Conservation (phyloP, 805 yeast species). For the Cyberlindnera samutprakarnensis region DNA sequence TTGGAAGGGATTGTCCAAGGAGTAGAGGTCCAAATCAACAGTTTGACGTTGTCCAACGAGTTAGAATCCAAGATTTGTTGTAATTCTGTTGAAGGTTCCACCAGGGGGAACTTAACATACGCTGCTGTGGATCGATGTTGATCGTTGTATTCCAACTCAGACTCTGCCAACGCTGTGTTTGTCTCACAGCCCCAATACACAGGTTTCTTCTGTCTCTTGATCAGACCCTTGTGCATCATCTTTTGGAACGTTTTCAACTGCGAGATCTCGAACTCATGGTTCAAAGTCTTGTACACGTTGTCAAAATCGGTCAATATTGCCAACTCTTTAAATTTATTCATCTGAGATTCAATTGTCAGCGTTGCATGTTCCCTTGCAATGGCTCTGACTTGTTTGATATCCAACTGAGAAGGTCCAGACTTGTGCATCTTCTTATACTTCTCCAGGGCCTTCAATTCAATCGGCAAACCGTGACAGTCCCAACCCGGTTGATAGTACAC, state of each 20-base stretch:
- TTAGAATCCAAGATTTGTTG: conserved; percentile 3
- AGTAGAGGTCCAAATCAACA: conserved; percentile 92
- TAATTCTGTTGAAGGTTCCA: conserved; percentile 19
- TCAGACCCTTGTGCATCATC: conserved; percentile 57
- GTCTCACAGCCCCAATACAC: conserved; percentile 98
- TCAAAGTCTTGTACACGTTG: conserved; percentile 65
- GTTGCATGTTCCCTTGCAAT: conserved; percentile 64
- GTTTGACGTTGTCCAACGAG: conserved; percentile 17
- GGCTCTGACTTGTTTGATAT: conserved; percentile 51
- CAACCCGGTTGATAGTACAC: conserved; percentile 87
- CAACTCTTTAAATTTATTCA: conserved; percentile 52
- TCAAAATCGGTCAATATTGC: conserved; percentile 84
- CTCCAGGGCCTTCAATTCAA: conserved; percentile 77
- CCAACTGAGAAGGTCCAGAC: conserved; percentile 26
- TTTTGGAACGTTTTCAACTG: conserved; percentile 67
- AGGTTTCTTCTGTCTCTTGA: conserved; percentile 84
- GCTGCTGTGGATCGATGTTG: conserved; percentile 63
- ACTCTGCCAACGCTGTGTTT: conserved; percentile 91
- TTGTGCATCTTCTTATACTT: conserved; percentile 29
- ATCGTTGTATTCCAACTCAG: conserved; percentile 84
- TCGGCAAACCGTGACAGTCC: conserved; percentile 99
- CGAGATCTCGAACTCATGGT: conserved; percentile 59
- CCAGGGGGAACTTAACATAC: conserved; percentile 58
- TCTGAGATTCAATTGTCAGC: conserved; percentile 58
- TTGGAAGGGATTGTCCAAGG: conserved; percentile 97